These are phyloP conservation scores for Magnusiomyces tetraspermus DNA, from an alignment of 1,139 yeast species.

Conservation along the genomic window DNA sequence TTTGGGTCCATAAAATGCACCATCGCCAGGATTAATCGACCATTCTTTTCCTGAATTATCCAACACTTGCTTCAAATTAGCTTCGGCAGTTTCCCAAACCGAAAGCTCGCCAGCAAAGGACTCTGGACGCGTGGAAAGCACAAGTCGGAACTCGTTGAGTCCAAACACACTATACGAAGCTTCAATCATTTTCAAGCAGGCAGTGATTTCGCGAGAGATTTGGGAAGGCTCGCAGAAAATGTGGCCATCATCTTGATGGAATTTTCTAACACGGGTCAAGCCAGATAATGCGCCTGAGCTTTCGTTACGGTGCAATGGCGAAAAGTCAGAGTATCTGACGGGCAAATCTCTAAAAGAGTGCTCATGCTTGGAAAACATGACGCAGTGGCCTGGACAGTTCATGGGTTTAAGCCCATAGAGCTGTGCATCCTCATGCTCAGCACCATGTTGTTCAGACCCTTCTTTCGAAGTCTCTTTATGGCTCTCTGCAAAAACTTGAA, in stretches of 20 bases:
- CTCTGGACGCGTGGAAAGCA: slow-evolving; percentile 83
- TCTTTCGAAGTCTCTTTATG: slow-evolving; percentile 17
- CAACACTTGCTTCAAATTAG: slow-evolving; percentile 55
- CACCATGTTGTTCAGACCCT: no score
- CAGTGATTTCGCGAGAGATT: slow-evolving; percentile 65
- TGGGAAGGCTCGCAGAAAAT: slow-evolving; percentile 84
- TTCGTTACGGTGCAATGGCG: slow-evolving; percentile 91
- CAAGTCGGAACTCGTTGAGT: slow-evolving; percentile 56
- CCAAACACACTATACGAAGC: slow-evolving; percentile 75
- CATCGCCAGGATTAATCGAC: slow-evolving; percentile 82
- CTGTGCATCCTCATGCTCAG: slow-evolving; percentile 39
- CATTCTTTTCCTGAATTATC: slow-evolving; percentile 54
- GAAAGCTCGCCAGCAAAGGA: slow-evolving; percentile 71
- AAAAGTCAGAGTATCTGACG: slow-evolving; percentile 79
- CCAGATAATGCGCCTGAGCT: slow-evolving; percentile 93
- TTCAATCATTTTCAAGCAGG: slow-evolving; percentile 66
- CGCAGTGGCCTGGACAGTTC: slow-evolving; percentile 96
- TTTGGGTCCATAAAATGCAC: slow-evolving; percentile 94
- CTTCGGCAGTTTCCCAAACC: slow-evolving; percentile 84
- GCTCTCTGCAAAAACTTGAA: slow-evolving; percentile 44
- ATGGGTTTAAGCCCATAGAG: slow-evolving; percentile 86
- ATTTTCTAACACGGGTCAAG: slow-evolving; percentile 85
- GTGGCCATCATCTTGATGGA: slow-evolving; percentile 98
- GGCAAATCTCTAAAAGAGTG: slow-evolving; percentile 89
- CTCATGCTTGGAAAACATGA: slow-evolving; percentile 72